Evolutionary conservation across 2,329 filamentous ascomycete genomes (phyloP).

Genomic region (Penicillium rolfsii): DNA sequence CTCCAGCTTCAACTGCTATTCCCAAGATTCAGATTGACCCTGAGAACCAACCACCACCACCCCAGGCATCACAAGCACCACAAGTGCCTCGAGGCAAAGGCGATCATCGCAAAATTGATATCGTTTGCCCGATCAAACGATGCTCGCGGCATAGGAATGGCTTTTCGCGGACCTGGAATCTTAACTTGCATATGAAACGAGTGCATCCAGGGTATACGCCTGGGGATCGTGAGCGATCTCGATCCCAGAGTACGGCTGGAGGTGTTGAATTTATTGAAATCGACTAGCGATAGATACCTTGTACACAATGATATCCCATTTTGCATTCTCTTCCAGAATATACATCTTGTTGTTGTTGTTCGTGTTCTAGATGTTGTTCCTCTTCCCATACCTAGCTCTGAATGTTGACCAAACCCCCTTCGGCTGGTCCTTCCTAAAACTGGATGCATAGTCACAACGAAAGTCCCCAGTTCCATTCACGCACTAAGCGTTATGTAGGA

Average conservation of each 20-base stretch:
- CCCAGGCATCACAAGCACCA: conserved; percentile 9
- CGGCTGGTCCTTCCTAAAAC: conserved; percentile 16
- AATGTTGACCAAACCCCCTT: background rate
- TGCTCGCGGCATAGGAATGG: conserved; percentile 38
- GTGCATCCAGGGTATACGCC: conserved; percentile 33
- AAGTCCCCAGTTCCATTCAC: background rate
- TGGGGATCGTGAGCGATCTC: conserved; percentile 7
- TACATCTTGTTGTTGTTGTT: too few species aligned
- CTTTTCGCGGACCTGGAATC: conserved; percentile 44
- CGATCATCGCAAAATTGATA: conserved; percentile 31
- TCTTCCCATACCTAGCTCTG: background rate
- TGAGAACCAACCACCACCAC: background rate
- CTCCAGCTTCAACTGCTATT: background rate
- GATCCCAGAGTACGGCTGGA: conserved; percentile 1
- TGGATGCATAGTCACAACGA: background rate
- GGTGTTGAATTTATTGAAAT: conserved; percentile 11
- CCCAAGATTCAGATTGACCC: background rate
- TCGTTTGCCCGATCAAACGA: conserved; percentile 37
- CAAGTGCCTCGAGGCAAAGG: conserved; percentile 29
- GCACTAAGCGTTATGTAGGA: background rate
- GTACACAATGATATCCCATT: conserved; percentile 5
- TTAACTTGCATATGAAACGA: conserved; percentile 41
- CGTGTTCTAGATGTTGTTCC: background rate
- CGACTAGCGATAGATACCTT: conserved; percentile 14
- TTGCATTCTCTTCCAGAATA: background rate